Percentiles rank a stretch among this genome's conserved stretches.
Evolutionary conservation across 495 filamentous ascomycete species (phyloP).

Genomic region (Penicillium turbatum): DNA sequence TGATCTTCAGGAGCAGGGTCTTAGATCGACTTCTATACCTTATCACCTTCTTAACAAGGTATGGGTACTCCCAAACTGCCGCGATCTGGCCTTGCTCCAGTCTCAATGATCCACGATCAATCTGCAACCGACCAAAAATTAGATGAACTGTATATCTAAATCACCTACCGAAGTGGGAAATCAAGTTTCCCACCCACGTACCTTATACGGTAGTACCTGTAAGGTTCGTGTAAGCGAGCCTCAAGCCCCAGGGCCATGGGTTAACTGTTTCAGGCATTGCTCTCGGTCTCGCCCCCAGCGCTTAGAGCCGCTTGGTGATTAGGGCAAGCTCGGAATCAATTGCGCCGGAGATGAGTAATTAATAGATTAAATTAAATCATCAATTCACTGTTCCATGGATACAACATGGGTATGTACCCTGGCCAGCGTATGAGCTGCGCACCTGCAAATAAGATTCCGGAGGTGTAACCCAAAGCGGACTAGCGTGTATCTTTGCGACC

Average conservation of each 20-base stretch:
- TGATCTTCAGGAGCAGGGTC: constrained; percentile 9
- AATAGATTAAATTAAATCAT: background rate
- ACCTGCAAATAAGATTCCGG: background rate
- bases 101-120: background rate
- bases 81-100: background rate
- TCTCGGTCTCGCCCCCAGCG: constrained; percentile 13
- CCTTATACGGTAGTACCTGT: background rate
- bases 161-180: background rate
- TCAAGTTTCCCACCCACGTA: background rate
- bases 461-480: constrained; percentile 1
- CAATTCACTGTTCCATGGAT: background rate
- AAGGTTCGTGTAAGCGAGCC: constrained; percentile 25
- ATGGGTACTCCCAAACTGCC: background rate
- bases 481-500: constrained; percentile 3
- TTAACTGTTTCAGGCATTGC: background rate
- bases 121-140: background rate
- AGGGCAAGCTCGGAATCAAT: background rate
- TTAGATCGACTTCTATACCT: constrained; percentile 4
- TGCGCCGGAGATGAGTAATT: background rate
- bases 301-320: constrained; percentile 20
- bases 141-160: background rate
- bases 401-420: too few relatives aligned
- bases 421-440: background rate
- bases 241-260: constrained; percentile 8
- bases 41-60: constrained; percentile 3